Conservation (phyloP, 805 yeast species). For the Candida ficus region DNA sequence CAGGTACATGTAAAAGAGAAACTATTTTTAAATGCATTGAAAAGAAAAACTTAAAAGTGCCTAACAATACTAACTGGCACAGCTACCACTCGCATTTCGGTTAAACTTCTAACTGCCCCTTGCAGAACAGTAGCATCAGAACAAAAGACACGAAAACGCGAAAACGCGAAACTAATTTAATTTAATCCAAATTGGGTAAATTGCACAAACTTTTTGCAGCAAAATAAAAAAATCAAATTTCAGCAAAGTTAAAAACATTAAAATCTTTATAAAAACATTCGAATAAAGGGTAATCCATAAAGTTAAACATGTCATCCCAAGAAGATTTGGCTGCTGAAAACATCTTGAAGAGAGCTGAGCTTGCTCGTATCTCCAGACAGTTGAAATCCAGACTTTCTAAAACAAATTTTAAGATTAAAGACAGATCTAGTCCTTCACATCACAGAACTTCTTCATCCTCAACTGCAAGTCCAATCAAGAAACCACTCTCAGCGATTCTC, state of each 20-base stretch:
- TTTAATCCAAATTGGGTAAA: constrained; percentile 3
- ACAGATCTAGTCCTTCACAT: constrained; percentile 5
- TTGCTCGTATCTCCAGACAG: constrained; percentile 41
- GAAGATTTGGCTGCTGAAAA: constrained; percentile 40
- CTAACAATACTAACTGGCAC: no score
- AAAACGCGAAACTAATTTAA: constrained; percentile 1
- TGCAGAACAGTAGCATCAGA: no score
- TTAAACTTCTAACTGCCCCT: neutral
- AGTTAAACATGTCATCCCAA: constrained; percentile 11
- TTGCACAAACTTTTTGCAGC: neutral
- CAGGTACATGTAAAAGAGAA: no score
- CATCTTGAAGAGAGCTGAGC: constrained; percentile 40
- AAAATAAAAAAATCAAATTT: no score
- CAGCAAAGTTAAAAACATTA: no score
- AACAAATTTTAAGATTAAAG: constrained; percentile 31
- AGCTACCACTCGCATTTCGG: no score
- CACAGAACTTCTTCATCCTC: neutral
- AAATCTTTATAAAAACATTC: no score
- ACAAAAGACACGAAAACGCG: neutral
- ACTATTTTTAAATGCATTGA: no score
- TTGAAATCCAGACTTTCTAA: constrained; percentile 36
- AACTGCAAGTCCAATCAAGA: constrained; percentile 5
- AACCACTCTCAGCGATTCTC: neutral
- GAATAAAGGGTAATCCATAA: no score
- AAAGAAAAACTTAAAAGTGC: no score